phyloP scores from a whole-genome alignment of 148 eudicot species.

The Dysphania ambrosioides region DNA sequence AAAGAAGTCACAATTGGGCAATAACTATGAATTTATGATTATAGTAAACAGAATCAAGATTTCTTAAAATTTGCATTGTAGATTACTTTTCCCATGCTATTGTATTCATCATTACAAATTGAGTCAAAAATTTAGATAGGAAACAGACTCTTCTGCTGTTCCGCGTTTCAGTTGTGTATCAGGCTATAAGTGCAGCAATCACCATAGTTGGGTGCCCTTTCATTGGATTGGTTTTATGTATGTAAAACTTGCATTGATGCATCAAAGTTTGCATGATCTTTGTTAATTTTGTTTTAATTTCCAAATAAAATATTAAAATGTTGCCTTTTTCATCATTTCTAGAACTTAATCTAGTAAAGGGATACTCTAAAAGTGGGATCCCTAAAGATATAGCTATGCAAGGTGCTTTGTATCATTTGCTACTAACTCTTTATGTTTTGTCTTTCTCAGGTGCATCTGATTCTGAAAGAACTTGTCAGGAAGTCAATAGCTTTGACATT shows the following conservation, averaged over 20 bases:
- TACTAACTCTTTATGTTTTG: background rate
- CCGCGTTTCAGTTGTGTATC: background rate
- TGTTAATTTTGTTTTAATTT: background rate
- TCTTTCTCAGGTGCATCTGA: slow-evolving; percentile 66
- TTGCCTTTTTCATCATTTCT: no score
- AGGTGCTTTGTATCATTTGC: background rate
- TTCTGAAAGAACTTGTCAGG: slow-evolving; percentile 93
- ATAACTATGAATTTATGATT: no score
- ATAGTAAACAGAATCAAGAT: background rate
- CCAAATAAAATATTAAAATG: background rate
- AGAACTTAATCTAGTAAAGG: background rate
- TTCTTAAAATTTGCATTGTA: background rate
- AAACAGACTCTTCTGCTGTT: background rate
- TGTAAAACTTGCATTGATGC: background rate
- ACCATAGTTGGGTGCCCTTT: background rate
- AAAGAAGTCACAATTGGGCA: background rate
- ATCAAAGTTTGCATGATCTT: background rate
- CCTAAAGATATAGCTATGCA: background rate
- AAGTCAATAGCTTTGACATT: slow-evolving; percentile 72
- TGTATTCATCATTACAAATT: background rate
- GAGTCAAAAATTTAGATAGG: background rate
- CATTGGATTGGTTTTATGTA: background rate
- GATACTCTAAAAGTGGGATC: background rate
- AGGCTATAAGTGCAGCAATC: background rate
- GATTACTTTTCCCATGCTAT: background rate